phyloP scores from a whole-genome alignment of 352 stramenopile genomes.

The Phytophthora macrochlamydospora region DNA sequence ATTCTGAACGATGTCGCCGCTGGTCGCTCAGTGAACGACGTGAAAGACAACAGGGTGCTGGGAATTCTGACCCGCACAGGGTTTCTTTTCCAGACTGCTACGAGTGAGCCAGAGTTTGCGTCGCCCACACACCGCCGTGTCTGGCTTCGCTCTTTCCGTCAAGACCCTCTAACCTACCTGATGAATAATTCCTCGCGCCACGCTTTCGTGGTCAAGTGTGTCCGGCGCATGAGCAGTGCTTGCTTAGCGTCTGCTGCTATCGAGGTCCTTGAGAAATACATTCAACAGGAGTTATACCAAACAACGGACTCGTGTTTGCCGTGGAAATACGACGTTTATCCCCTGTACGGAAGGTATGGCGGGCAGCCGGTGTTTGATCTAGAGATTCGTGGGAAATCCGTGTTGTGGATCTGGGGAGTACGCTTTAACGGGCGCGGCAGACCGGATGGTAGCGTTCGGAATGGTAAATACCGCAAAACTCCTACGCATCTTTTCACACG shows the following conservation, averaged over 20 bases:
- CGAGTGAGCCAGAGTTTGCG: background rate
- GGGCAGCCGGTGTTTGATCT: constrained; percentile 30
- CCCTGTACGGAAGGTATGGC: constrained; percentile 11
- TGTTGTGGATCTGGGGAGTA: constrained; percentile 26
- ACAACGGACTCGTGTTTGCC: constrained; percentile 17
- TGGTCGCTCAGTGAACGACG: background rate
- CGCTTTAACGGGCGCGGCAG: constrained; percentile 24
- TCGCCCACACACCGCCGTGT: background rate
- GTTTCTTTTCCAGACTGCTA: background rate
- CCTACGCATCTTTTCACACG: background rate
- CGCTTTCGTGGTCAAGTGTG: constrained; percentile 4
- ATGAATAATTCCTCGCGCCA: background rate
- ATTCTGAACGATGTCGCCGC: background rate
- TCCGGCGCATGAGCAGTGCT: constrained; percentile 17
- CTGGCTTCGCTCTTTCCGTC: background rate
- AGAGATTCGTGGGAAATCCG: constrained; percentile 18
- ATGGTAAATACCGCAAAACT: background rate
- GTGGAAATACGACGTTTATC: constrained; percentile 14
- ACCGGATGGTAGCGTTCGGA: background rate
- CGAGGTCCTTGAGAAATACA: constrained; percentile 26
- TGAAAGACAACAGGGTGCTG: background rate
- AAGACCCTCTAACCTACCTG: background rate
- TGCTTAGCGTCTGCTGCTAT: constrained; percentile 17
- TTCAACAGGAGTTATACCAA: constrained; percentile 30
- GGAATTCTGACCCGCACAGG: background rate